These are phyloP conservation scores for Colletotrichum navitas DNA, from an alignment of 2,329 filamentous ascomycete species.

Conservation along the genomic window DNA sequence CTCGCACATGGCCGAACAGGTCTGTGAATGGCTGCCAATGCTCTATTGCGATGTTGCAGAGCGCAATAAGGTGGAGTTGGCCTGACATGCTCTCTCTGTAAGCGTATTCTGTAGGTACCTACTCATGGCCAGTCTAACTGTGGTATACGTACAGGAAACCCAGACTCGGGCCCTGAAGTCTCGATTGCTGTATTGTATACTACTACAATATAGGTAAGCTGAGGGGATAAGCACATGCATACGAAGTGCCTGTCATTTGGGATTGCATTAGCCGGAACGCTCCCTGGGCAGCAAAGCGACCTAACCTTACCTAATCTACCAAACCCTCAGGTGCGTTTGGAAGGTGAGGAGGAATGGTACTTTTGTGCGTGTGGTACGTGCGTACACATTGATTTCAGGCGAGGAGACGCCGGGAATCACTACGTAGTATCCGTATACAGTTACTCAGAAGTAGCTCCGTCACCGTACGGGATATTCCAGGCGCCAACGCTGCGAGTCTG, in stretches of 20 bases:
- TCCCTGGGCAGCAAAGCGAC: conserved; percentile 18
- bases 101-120: neutral
- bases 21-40: conserved; percentile 23
- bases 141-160: neutral
- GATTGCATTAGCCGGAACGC: conserved; percentile 41
- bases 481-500: neutral
- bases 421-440: no score
- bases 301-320: neutral
- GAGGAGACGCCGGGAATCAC: neutral
- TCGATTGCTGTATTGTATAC: neutral
- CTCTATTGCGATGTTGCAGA: conserved; percentile 23
- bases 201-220: neutral
- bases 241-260: conserved; percentile 34
- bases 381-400: conserved; percentile 10
- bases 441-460: conserved; percentile 8
- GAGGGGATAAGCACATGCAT: conserved; percentile 12
- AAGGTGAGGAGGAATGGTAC: neutral
- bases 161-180: neutral
- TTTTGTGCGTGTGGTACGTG: conserved; percentile 2
- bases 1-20: conserved; percentile 20
- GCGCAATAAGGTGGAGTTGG: conserved; percentile 7
- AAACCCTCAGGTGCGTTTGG: neutral
- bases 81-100: neutral
- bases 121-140: neutral
- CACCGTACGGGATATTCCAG: conserved; percentile 12